phyloP scores from a whole-genome alignment of 371 early-diverging fungal species.

The Mycotypha africana region DNA sequence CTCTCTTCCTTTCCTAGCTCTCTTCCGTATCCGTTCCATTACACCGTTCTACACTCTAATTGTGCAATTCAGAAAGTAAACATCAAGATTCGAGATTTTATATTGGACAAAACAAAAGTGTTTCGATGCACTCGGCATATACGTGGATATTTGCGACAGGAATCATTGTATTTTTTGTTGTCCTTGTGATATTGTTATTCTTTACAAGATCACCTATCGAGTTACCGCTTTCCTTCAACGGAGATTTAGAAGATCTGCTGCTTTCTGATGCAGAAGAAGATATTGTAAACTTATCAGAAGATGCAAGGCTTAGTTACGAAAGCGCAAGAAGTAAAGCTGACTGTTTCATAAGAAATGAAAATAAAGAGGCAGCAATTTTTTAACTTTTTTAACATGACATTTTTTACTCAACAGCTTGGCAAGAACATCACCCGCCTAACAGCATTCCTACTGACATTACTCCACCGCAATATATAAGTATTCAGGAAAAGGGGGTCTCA shows the following conservation, averaged over 20 bases:
- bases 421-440: conserved; percentile 47
- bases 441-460: conserved; percentile 67
- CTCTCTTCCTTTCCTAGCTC: no score
- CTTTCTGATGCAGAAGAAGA: conserved; percentile 31
- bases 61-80: no score
- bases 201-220: conserved; percentile 34
- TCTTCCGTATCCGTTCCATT: no score
- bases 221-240: conserved; percentile 23
- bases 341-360: not conserved
- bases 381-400: not conserved
- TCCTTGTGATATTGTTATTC: conserved; percentile 26
- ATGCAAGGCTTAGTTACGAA: conserved; percentile 45
- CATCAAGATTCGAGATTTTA: no score
- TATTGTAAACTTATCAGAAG: conserved; percentile 33
- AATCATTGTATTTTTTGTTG: conserved; percentile 28
- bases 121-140: no score
- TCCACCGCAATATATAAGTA: conserved; percentile 57
- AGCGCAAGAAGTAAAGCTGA: conserved; percentile 34
- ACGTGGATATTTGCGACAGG: conserved; percentile 5
- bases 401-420: not conserved
- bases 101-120: no score
- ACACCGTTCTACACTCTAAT: no score
- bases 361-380: not conserved
- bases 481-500: conserved; percentile 80
- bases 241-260: conserved; percentile 29